These are phyloP conservation scores for Fusarium sororula DNA, from an alignment of 2,329 filamentous ascomycete species.

Conservation along the genomic window DNA sequence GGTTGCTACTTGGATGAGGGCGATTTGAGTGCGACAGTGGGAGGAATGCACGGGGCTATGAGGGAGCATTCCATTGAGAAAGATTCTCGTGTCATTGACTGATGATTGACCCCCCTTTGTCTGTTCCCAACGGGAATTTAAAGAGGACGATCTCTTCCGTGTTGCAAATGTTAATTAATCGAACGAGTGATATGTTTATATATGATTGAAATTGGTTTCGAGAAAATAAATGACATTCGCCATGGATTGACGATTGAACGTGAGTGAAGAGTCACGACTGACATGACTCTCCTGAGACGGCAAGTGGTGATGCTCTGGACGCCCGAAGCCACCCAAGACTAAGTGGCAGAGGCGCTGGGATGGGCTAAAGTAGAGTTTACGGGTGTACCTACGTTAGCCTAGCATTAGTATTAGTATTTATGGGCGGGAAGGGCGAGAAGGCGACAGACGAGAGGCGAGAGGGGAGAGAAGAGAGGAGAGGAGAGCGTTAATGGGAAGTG, in stretches of 20 bases:
- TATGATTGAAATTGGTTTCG: not conserved
- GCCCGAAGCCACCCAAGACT: conserved; percentile 29
- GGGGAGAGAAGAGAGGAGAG: not conserved
- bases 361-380: conserved; percentile 32
- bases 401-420: conserved; percentile 12
- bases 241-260: not conserved
- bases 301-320: conserved; percentile 27
- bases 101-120: conserved; percentile 27
- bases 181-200: not conserved
- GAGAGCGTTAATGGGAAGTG: not conserved
- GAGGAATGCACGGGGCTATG: conserved; percentile 44
- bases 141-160: conserved; percentile 23
- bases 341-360: conserved; percentile 19
- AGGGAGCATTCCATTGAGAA: conserved; percentile 43
- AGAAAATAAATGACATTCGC: not conserved
- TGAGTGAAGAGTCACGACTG: conserved; percentile 2
- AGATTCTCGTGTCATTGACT: conserved; percentile 26
- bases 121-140: conserved; percentile 6
- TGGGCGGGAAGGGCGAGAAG: conserved; percentile 16
- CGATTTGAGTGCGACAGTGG: conserved; percentile 28
- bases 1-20: conserved; percentile 23
- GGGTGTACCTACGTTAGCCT: conserved; percentile 37
- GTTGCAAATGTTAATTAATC: conserved; percentile 7
- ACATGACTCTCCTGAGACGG: not conserved
- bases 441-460: not conserved